Evolutionary conservation across 192 early-diverging fungal species (phyloP).

Genomic region (Backusella australiensis): DNA sequence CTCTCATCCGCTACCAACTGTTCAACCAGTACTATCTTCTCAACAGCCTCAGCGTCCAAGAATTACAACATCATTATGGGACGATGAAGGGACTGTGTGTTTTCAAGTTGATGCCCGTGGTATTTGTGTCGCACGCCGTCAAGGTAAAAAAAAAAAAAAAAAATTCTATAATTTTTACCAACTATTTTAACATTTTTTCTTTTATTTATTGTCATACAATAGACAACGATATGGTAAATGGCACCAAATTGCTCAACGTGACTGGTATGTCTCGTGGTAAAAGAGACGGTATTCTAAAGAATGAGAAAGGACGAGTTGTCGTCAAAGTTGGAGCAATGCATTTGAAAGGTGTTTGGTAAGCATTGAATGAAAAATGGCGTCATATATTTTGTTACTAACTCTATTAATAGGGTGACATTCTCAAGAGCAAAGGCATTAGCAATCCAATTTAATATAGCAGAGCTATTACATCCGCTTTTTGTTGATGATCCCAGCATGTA

Average conservation of each 20-base stretch:
- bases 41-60: conserved; percentile 8
- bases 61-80: conserved; percentile 55
- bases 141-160: conserved; percentile 23
- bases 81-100: conserved; percentile 57
- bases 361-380: background rate
- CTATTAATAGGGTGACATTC: conserved; percentile 51
- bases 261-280: conserved; percentile 65
- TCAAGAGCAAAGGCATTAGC: conserved; percentile 58
- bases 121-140: conserved; percentile 56
- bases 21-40: conserved; percentile 3
- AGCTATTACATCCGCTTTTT: conserved; percentile 68
- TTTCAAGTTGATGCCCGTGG: conserved; percentile 59
- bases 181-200: background rate
- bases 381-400: conserved; percentile 8
- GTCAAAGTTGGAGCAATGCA: conserved; percentile 66
- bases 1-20: background rate
- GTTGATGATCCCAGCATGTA: conserved; percentile 69
- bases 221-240: conserved; percentile 67
- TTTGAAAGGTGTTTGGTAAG: conserved; percentile 64
- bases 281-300: conserved; percentile 62
- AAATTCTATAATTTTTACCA: conserved; percentile 5
- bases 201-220: conserved; percentile 26
- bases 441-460: conserved; percentile 66
- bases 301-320: conserved; percentile 63
- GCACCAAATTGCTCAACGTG: conserved; percentile 64